A percentile compares a stretch with the other conserved stretches of the same genome.
These are phyloP conservation scores for Orbilia brochopaga DNA, from an alignment of 2,329 filamentous ascomycete species.

Conservation along the genomic window DNA sequence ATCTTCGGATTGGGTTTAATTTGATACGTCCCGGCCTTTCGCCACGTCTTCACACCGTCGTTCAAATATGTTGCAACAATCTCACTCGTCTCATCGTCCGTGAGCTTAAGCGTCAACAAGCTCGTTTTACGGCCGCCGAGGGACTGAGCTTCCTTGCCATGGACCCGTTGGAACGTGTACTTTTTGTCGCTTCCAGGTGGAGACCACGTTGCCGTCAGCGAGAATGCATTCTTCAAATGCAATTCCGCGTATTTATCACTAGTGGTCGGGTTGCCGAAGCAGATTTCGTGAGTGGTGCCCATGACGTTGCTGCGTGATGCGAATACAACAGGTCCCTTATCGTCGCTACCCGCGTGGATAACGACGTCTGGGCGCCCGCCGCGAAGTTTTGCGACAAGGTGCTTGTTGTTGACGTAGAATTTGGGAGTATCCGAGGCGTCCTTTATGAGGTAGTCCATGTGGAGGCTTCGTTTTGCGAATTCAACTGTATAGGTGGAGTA, in stretches of 20 bases:
- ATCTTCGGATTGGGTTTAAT: conserved; percentile 36
- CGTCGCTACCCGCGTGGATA: conserved; percentile 20
- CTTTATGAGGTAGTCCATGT: conserved; percentile 43
- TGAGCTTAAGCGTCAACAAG: conserved; percentile 31
- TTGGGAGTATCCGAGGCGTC: conserved; percentile 15
- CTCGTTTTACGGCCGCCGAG: conserved; percentile 30
- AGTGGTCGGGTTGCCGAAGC: conserved; percentile 17
- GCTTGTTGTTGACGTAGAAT: conserved; percentile 36
- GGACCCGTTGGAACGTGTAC: conserved; percentile 33
- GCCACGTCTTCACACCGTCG: conserved; percentile 33
- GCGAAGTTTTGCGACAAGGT: conserved; percentile 18
- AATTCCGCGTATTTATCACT: conserved; percentile 11
- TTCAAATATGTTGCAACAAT: conserved; percentile 39
- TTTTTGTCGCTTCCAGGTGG: conserved; percentile 27
- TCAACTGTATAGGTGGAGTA: conserved; percentile 35
- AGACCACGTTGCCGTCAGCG: conserved; percentile 35
- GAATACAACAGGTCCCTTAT: conserved; percentile 16
- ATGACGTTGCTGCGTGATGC: conserved; percentile 29
- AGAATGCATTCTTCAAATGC: conserved; percentile 31
- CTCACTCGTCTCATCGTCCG: conserved; percentile 32
- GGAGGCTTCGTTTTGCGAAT: conserved; percentile 37
- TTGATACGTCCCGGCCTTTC: conserved; percentile 36
- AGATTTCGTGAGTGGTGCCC: conserved; percentile 23
- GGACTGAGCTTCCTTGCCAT: conserved; percentile 31
- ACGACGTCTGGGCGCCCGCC: conserved; percentile 32